Conservation (phyloP, 1,284 basidiomycete species). For the Austroboletus novae-zelandiae region DNA sequence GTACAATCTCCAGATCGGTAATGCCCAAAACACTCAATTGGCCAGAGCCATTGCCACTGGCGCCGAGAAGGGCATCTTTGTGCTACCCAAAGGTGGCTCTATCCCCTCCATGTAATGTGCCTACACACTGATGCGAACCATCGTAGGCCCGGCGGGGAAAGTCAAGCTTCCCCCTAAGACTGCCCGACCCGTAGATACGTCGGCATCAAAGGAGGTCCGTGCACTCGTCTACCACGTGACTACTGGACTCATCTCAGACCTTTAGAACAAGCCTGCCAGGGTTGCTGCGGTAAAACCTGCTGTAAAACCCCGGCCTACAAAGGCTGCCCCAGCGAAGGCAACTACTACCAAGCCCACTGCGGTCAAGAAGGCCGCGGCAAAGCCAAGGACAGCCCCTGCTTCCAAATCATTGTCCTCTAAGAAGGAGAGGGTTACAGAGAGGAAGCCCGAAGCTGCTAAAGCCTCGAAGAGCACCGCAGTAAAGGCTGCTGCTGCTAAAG, state of each 20-base stretch:
- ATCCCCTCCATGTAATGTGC: conserved; percentile 2
- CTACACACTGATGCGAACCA: conserved; percentile 7
- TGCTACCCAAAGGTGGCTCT: conserved; percentile 79
- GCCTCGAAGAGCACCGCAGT: conserved; percentile 20
- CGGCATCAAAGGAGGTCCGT: conserved; percentile 67
- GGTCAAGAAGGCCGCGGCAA: conserved; percentile 20
- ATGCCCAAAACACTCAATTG: conserved; percentile 79
- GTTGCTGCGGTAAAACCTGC: conserved; percentile 23
- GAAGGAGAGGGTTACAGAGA: conserved; percentile 21
- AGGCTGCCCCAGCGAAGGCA: conserved; percentile 25
- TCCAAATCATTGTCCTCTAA: conserved; percentile 28
- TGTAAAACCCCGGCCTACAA: conserved; percentile 35
- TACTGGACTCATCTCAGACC: conserved; percentile 12
- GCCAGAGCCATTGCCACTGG: conserved; percentile 79
- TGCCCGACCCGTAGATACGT: conserved; percentile 44
- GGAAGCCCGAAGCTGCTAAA: conserved; percentile 24
- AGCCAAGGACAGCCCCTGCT: conserved; percentile 20
- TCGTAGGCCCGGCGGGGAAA: conserved; percentile 68
- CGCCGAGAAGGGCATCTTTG: conserved; percentile 76
- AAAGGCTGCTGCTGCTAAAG: conserved; percentile 20
- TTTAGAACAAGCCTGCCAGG: conserved; percentile 61
- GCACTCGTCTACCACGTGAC: conserved; percentile 26
- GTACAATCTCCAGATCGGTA: conserved; percentile 77
- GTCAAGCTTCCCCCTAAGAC: conserved; percentile 81
- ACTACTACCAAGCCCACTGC: conserved; percentile 11